Percentiles rank a stretch among this genome's conserved stretches.
These are phyloP conservation scores for Fagopyrum tataricum DNA, from an alignment of 148 eudicot genomes.

Conservation along the genomic window DNA sequence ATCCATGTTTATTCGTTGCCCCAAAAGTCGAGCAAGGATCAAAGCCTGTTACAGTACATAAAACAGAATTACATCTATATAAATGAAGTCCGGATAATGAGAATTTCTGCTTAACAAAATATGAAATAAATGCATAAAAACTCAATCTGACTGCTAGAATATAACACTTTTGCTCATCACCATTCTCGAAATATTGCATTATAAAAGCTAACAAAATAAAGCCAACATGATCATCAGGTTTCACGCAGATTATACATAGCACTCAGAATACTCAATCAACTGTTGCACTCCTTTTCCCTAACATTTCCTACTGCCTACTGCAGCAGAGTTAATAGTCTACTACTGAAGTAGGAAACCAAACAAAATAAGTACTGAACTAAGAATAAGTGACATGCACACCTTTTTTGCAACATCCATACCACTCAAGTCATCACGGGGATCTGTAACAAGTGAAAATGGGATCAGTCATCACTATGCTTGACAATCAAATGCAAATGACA, in stretches of 20 bases:
- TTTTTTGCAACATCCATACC: conserved; percentile 99
- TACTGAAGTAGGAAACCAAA: background rate
- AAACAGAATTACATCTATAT: background rate
- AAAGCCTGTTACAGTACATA: conserved; percentile 49
- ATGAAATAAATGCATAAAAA: background rate
- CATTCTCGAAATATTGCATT: background rate
- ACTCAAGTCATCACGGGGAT: conserved; percentile 97
- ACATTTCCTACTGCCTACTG: background rate
- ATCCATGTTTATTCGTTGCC: conserved; percentile 54
- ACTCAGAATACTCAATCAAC: conserved; percentile 7
- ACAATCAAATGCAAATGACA: background rate
- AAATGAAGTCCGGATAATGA: background rate
- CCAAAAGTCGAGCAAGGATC: conserved; percentile 92
- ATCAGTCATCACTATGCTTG: conserved; percentile 10
- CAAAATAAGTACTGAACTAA: background rate
- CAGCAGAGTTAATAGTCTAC: background rate
- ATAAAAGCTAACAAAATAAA: background rate
- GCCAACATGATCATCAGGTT: background rate
- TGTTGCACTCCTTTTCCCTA: background rate
- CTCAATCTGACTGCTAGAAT: background rate
- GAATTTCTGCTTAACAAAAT: background rate
- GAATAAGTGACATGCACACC: conserved; percentile 37
- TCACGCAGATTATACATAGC: background rate
- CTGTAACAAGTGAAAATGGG: conserved; percentile 34
- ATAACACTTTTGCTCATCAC: background rate